Conservation (phyloP, 2,329 filamentous ascomycete genomes). For the Emmonsia crescens region DNA sequence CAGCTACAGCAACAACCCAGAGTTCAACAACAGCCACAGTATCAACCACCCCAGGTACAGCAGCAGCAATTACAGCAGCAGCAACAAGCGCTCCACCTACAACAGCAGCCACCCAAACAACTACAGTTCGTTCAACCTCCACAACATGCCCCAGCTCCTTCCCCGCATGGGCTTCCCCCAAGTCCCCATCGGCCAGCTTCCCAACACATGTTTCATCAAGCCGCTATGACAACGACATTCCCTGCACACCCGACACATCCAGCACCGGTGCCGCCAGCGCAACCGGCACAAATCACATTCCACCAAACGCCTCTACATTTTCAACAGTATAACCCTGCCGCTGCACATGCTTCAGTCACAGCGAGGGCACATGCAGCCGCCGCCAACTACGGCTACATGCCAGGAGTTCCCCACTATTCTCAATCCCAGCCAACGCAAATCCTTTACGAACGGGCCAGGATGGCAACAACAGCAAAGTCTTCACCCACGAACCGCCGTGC, state of each 20-base stretch:
- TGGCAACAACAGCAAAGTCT: constrained; percentile 45
- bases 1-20: constrained; percentile 3
- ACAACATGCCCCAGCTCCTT: not conserved
- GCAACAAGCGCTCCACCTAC: constrained; percentile 2
- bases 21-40: constrained; percentile 1
- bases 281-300: constrained; percentile 40
- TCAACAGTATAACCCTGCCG: constrained; percentile 32
- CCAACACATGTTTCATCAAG: constrained; percentile 9
- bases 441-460: constrained; percentile 47
- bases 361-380: constrained; percentile 24
- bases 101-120: not conserved
- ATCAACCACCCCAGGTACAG: constrained; percentile 15
- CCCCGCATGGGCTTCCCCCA: not conserved
- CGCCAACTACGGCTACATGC: constrained; percentile 35
- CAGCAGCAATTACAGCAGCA: constrained; percentile 15
- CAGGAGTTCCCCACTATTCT: constrained; percentile 36
- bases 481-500: constrained; percentile 43
- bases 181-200: constrained; percentile 7
- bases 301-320: constrained; percentile 32
- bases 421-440: constrained; percentile 44
- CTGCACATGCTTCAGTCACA: constrained; percentile 18
- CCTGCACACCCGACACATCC: not conserved
- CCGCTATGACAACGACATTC: constrained; percentile 37
- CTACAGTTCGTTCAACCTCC: constrained; percentile 1
- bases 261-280: constrained; percentile 70